Evolutionary conservation across 148 eudicot genomes (phyloP), one percentile per base, ranked within the genome.

Genomic region (Arctostaphylos glauca): DNA sequence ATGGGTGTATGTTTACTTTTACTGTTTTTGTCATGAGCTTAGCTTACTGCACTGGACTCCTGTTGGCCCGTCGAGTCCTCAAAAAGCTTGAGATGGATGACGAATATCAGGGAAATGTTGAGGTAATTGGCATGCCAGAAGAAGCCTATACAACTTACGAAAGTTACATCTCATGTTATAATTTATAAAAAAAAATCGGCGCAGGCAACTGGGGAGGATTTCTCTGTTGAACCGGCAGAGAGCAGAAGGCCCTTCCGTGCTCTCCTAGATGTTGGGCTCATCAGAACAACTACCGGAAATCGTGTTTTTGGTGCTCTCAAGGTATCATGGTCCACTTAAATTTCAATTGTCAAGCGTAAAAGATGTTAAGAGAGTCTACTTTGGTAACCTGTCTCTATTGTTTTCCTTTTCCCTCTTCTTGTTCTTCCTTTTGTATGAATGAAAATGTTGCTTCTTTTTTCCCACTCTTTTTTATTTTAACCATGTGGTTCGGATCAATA

Each of bases 241-340:
- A 88, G 86, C 83, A 86, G 98, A 87, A 89, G 96, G 84, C 96
- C 98, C 15, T 94, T 94, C 92, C 96, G 96, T 83, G 98, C 98
- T 85, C 93, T 94, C 13, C 88, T 92, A 31, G 98, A 94, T 89
- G 96, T 92, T 79, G 98, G 96, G 23, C 98, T 94, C 81, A 0
- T 94, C 0, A 81, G 91, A 74, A 94, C 98, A 8, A 94, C 96
- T 2, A 92, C 94, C 46, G 96, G 98, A 43, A 94, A 94, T 78
- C 94, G 98, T 84, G 93, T 94, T 72, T 94, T 94, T 83, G 94
- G 95, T 85, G 96, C 96, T 75, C 87, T 94, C 23, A 94, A 94
- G 98, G 98, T 93, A 85, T 81, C 77, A 44, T 14, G 47, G 10
- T 6, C 2, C n/a, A 23, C 47, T 43, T 50, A 41, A 76, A 48